Percentiles rank a stretch among this genome's conserved stretches.
phyloP scores from a whole-genome alignment of 2,329 filamentous ascomycete genomes.

The Hypoxylon rubiginosum region DNA sequence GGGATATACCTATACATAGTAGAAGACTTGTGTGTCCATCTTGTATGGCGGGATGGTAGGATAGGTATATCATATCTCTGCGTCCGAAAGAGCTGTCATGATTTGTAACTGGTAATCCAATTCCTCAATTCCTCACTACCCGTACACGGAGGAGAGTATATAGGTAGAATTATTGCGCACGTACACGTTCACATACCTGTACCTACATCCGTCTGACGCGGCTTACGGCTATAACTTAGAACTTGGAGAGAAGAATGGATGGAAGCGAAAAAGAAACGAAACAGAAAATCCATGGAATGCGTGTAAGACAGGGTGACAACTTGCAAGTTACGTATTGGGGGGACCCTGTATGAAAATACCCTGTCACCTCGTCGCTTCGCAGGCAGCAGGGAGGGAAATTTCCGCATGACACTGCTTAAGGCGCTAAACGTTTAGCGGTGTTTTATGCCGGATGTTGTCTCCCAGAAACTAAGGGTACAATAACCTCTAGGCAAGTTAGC shows the following conservation, averaged over 20 bases:
- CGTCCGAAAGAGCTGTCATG: conserved; percentile 4
- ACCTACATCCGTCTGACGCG: conserved; percentile 2
- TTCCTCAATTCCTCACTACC: not conserved
- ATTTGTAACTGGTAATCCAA: too few species aligned
- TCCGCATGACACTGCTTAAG: conserved; percentile 32
- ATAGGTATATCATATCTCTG: conserved; percentile 13
- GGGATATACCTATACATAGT: conserved; percentile 16
- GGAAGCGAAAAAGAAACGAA: conserved; percentile 35
- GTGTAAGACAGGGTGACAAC: conserved; percentile 23
- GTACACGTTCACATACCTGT: not conserved
- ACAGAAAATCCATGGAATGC: conserved; percentile 36
- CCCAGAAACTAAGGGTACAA: not conserved
- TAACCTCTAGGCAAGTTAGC: not conserved
- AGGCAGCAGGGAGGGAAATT: conserved; percentile 20
- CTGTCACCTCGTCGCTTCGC: conserved; percentile 1
- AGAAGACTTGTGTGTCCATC: conserved; percentile 3
- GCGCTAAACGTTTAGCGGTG: conserved; percentile 26
- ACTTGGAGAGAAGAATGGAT: conserved; percentile 15
- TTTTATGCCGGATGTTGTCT: conserved; percentile 3
- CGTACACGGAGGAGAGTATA: not conserved
- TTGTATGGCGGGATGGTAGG: not conserved
- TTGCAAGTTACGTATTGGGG: not conserved
- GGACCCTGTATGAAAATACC: conserved; percentile 8
- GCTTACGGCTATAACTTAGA: not conserved
- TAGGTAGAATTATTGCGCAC: not conserved